Percentiles rank a stretch among this genome's conserved stretches.
Evolutionary conservation across 495 filamentous ascomycete species (phyloP).

Genomic region (Alectoria sarmentosa): DNA sequence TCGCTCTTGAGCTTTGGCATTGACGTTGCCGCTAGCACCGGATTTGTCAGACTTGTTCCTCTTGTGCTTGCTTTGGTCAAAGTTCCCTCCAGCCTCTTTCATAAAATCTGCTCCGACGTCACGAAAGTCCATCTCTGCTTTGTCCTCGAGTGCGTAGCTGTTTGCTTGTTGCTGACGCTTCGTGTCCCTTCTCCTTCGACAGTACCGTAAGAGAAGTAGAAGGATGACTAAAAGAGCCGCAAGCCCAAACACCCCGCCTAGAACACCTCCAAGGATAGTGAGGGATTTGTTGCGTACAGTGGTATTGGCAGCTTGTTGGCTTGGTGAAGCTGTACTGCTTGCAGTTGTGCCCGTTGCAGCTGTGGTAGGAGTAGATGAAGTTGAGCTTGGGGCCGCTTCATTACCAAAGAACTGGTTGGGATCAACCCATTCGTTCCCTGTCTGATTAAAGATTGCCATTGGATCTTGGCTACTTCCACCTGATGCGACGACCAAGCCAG

Average conservation of each 20-base stretch:
- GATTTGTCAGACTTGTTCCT: slow-evolving; percentile 26
- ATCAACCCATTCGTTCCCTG: slow-evolving; percentile 75
- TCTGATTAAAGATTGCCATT: slow-evolving; percentile 74
- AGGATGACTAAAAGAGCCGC: slow-evolving; percentile 60
- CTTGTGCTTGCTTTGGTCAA: slow-evolving; percentile 30
- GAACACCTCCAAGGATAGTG: slow-evolving; percentile 67
- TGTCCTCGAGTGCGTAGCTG: slow-evolving; percentile 47
- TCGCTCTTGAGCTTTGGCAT: slow-evolving; percentile 30
- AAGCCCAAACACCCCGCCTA: slow-evolving; percentile 70
- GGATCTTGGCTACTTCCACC: slow-evolving; percentile 57
- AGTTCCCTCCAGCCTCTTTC: slow-evolving; percentile 42
- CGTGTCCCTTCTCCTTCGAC: slow-evolving; percentile 43
- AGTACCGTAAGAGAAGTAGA: slow-evolving; percentile 61
- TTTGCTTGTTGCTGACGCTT: slow-evolving; percentile 45
- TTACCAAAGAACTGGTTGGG: slow-evolving; percentile 57
- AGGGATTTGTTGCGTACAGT: slow-evolving; percentile 34
- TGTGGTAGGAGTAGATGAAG: slow-evolving; percentile 1
- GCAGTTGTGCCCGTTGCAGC: slow-evolving; percentile 9
- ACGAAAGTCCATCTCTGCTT: slow-evolving; percentile 55
- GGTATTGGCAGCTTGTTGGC: slow-evolving; percentile 13
- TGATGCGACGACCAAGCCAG: slow-evolving; percentile 63
- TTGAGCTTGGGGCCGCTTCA: slow-evolving; percentile 19
- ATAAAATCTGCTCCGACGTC: slow-evolving; percentile 54
- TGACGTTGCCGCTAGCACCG: slow-evolving; percentile 6
- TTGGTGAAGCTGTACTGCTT: slow-evolving; percentile 13